phyloP scores from a whole-genome alignment of 2,329 filamentous ascomycete genomes.

The Exophiala mesophila region DNA sequence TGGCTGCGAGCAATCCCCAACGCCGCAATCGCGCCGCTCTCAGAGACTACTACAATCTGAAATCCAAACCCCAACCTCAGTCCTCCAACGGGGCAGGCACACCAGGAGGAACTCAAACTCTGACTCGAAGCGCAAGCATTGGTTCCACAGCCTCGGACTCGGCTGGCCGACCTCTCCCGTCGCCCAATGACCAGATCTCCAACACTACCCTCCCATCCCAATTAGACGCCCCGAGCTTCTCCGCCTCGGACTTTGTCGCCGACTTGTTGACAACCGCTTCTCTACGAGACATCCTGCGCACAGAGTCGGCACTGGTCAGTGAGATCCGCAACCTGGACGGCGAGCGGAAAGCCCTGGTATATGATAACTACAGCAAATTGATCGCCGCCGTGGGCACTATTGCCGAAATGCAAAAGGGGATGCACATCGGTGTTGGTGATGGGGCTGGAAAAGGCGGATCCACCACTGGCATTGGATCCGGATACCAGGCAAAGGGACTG shows the following conservation, averaged over 20 bases:
- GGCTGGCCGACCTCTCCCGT: conserved; percentile 35
- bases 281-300: conserved; percentile 40
- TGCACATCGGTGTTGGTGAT: conserved; percentile 32
- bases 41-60: conserved; percentile 91
- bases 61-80: conserved; percentile 38
- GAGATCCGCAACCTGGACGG: conserved; percentile 89
- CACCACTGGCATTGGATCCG: not conserved
- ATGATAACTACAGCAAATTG: conserved; percentile 96
- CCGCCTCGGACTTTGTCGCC: conserved; percentile 56
- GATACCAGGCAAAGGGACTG: too few species aligned
- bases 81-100: conserved; percentile 14
- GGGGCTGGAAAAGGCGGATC: not conserved
- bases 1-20: conserved; percentile 43
- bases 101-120: conserved; percentile 14
- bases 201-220: conserved; percentile 40
- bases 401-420: conserved; percentile 56
- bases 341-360: conserved; percentile 93
- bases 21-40: conserved; percentile 77
- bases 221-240: conserved; percentile 69
- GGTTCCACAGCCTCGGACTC: conserved; percentile 33
- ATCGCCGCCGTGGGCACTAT: conserved; percentile 97
- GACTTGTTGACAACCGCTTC: conserved; percentile 39
- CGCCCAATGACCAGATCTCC: conserved; percentile 36
- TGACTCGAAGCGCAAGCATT: conserved; percentile 28
- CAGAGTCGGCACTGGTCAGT: conserved; percentile 42